phyloP scores from a whole-genome alignment of 352 stramenopile species.

The Phytopythium kandeliae region DNA sequence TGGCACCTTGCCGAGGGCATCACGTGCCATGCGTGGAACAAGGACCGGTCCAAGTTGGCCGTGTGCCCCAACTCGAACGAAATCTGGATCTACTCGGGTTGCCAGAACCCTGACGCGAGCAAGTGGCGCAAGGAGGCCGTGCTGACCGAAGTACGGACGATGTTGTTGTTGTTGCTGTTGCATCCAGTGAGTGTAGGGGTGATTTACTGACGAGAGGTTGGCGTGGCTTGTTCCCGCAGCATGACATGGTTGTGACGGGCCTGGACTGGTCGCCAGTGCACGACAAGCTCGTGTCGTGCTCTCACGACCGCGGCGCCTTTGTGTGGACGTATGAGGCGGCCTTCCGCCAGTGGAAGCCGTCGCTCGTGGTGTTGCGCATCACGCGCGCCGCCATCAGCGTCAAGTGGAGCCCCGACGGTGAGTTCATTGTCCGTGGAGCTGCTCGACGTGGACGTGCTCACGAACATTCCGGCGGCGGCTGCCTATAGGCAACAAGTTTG shows the following conservation, averaged over 20 bases:
- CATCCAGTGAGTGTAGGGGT: too few relatives aligned
- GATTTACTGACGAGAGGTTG: too few relatives aligned
- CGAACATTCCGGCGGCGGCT: too few relatives aligned
- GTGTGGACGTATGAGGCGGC: slow-evolving; percentile 90
- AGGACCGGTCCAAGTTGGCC: slow-evolving; percentile 84
- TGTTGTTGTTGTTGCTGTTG: too few relatives aligned
- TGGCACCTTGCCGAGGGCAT: slow-evolving; percentile 82
- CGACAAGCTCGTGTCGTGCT: slow-evolving; percentile 93
- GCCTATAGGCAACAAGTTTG: slow-evolving; percentile 92
- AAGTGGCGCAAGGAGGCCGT: slow-evolving; percentile 85
- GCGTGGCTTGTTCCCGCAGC: slow-evolving; percentile 23
- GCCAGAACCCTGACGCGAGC: slow-evolving; percentile 60
- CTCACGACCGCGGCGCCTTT: slow-evolving; percentile 93
- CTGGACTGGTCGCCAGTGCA: slow-evolving; percentile 92
- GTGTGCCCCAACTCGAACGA: slow-evolving; percentile 92
- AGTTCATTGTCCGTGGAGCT: background rate
- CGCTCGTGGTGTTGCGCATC: slow-evolving; percentile 90
- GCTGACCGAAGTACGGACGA: slow-evolving; percentile 44
- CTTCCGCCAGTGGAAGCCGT: slow-evolving; percentile 89
- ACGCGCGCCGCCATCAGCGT: slow-evolving; percentile 89
- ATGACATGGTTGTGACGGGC: slow-evolving; percentile 91
- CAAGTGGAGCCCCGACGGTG: slow-evolving; percentile 91
- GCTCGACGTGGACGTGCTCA: too few relatives aligned
- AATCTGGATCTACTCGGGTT: slow-evolving; percentile 90
- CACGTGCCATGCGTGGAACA: slow-evolving; percentile 91